Percentiles rank a stretch among this genome's conserved stretches.
Evolutionary conservation across 1,284 basidiomycete genomes (phyloP).

Genomic region (Coniophora puteana): DNA sequence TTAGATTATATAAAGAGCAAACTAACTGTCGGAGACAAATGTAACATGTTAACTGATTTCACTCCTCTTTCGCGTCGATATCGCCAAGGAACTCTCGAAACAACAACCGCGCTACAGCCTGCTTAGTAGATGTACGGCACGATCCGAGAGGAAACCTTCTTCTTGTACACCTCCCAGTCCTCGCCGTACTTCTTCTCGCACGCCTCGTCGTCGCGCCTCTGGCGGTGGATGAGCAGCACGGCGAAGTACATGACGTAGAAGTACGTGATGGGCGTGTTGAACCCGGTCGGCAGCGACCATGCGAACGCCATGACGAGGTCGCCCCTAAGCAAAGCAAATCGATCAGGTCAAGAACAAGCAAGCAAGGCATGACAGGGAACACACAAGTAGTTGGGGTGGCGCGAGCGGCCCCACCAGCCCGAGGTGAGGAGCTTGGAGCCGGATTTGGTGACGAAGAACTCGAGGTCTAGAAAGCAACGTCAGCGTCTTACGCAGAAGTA

Average conservation of each 20-base stretch:
- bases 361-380: constrained; percentile 22
- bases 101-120: no score
- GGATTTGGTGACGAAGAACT: constrained; percentile 79
- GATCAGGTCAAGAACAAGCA: not conserved
- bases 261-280: constrained; percentile 91
- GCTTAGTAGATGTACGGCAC: constrained; percentile 79
- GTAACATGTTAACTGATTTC: no score
- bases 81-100: no score
- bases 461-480: constrained; percentile 53
- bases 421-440: constrained; percentile 91
- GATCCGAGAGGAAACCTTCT: constrained; percentile 84
- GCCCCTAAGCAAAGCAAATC: constrained; percentile 45
- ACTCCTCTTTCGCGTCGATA: no score
- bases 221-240: constrained; percentile 88
- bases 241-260: constrained; percentile 93
- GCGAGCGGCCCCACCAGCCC: constrained; percentile 96
- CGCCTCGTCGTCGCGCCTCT: constrained; percentile 88
- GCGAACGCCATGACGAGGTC: constrained; percentile 88
- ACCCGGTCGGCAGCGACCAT: constrained; percentile 94
- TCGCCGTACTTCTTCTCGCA: constrained; percentile 90
- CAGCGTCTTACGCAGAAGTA: constrained; percentile 4
- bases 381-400: constrained; percentile 92
- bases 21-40: no score
- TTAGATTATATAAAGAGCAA: no score
- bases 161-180: constrained; percentile 88